A percentile compares a stretch with the other conserved stretches of the same genome.
Evolutionary conservation across 768 basidiomycete species (phyloP).

Genomic region (Suillus clintonianus): DNA sequence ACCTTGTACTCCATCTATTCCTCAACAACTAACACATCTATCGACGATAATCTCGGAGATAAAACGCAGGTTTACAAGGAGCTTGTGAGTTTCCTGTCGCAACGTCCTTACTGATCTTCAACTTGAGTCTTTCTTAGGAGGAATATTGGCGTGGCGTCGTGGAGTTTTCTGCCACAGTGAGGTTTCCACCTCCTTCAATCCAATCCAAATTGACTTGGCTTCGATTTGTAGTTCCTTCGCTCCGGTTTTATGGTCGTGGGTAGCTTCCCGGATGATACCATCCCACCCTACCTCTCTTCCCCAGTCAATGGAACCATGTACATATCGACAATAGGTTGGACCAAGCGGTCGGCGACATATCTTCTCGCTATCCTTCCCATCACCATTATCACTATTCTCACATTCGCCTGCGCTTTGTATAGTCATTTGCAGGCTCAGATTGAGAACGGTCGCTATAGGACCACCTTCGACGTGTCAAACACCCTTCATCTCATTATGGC

Average conservation of each 20-base stretch:
- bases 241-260: conserved; percentile 4
- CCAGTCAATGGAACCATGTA: conserved; percentile 3
- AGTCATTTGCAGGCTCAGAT: neutral
- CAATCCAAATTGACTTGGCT: neutral
- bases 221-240: conserved; percentile 1
- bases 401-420: neutral
- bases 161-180: conserved; percentile 19
- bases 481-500: conserved; percentile 10
- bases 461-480: conserved; percentile 3
- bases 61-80: neutral
- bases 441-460: neutral
- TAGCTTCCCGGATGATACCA: neutral
- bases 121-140: conserved; percentile 2
- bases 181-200: neutral
- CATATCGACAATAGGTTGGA: conserved; percentile 5
- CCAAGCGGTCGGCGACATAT: neutral
- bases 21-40: neutral
- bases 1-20: conserved; percentile 15
- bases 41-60: neutral
- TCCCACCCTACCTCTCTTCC: neutral
- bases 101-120: too few species aligned
- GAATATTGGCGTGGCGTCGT: conserved; percentile 16
- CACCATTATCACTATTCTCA: conserved; percentile 1
- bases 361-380: conserved; percentile 6
- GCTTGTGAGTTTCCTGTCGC: neutral